Base-by-base conservation (phyloP, 352 stramenopile species). In the Pelagophyceae sp. region DNA sequence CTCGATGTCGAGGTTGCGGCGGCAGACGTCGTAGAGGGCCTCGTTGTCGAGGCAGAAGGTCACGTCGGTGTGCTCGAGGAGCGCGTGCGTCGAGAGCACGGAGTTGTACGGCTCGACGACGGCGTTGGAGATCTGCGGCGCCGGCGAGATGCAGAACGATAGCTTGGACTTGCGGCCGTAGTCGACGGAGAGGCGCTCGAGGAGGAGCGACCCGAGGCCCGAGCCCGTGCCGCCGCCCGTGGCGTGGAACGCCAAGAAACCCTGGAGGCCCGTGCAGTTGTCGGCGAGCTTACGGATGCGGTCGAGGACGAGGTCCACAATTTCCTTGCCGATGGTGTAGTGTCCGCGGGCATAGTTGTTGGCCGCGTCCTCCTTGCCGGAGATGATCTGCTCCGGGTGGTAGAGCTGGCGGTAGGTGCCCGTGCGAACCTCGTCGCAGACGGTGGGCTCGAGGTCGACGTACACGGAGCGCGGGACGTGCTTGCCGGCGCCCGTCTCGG, bases 91-190 rank as follows among this genome's bases (percentile, higher is more conserved):
- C 2, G 93, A 97, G 32, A 98, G 86, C 64, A 98, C 92, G 11
- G 89, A 94, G 90, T 98, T 98, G 90, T 99, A 99, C 11, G 96
- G 96, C 85, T 99, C 95, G 11, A 99, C 95, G 40, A 99, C 93
- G 70, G 95, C 93, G 63, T 93, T 97, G 17, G 93, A 97, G 70
- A 98, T 91, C 82, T 98, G 90, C 19, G 95, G 95, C 81, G n/a
- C 97, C 29, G 95, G 95, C 83, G 95, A 98, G 63, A 99, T 94
- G 27, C 94, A 94, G 84, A 98, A 99, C 33, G 92, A 96, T 29
- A 98, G 87, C 87, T 98, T 98, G 75, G 91, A 97, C 88, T 98
- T 98, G 80, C 93, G 90, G 74, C 93, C 93, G 81, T 98, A 98
- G 85, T 99, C 95, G 35, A 98, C 93, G 38, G 89, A 96, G n/a